Conservation (phyloP, 331 rosid species). For the Cucumis variabilis region DNA sequence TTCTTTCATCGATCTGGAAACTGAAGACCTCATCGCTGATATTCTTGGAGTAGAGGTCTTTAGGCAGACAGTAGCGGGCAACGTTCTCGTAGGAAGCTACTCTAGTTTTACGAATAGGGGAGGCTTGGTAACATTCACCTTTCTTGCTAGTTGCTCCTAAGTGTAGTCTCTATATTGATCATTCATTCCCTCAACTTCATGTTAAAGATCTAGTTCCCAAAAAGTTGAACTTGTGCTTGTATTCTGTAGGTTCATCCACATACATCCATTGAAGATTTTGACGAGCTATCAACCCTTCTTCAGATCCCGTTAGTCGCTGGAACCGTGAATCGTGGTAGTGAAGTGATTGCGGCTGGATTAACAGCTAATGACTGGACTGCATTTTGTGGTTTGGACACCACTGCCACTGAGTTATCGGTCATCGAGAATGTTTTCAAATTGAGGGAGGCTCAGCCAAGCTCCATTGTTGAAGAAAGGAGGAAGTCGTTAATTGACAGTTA, state of each 20-base stretch:
- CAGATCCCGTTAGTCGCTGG: conserved; percentile 93
- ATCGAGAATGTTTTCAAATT: conserved; percentile 87
- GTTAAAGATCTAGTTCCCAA: neutral
- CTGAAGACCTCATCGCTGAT: conserved; percentile 94
- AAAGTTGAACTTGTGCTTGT: neutral
- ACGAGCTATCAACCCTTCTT: conserved; percentile 93
- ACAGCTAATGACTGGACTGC: conserved; percentile 93
- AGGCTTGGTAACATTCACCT: conserved; percentile 66
- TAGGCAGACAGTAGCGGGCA: conserved; percentile 94
- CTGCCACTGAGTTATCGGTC: conserved; percentile 87
- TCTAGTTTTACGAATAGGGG: conserved; percentile 88
- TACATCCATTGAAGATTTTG: conserved; percentile 90
- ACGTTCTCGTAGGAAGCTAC: conserved; percentile 90
- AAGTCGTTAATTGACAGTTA: conserved; percentile 81
- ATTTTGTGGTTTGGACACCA: conserved; percentile 88
- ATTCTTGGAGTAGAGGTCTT: conserved; percentile 98
- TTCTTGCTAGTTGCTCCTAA: neutral
- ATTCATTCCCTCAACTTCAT: neutral
- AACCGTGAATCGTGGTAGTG: conserved; percentile 84
- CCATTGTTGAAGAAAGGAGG: conserved; percentile 87
- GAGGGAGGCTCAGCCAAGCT: conserved; percentile 81
- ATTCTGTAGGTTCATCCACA: conserved; percentile 88
- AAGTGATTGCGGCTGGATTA: conserved; percentile 82
- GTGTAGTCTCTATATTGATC: neutral
- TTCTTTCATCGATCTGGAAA: conserved; percentile 58